Evolutionary conservation across 306 rosid species (phyloP).

Genomic region (Alnus glutinosa): DNA sequence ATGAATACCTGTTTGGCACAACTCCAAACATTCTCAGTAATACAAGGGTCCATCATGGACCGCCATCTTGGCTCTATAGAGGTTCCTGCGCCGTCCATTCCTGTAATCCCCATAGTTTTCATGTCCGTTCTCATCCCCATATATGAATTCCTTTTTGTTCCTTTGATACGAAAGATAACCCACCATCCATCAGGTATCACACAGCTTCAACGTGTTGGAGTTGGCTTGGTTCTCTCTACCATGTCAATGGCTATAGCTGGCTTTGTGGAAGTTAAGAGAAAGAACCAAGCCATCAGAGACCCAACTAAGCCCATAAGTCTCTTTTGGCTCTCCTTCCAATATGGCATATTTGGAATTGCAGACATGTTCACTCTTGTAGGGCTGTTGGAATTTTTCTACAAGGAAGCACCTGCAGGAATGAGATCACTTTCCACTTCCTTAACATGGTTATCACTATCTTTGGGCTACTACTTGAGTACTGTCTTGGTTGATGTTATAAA

Average conservation of each 20-base stretch:
- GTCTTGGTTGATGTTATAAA: conserved; percentile 62
- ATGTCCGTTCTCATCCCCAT: conserved; percentile 61
- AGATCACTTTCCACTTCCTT: conserved; percentile 77
- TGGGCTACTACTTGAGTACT: conserved; percentile 72
- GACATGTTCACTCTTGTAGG: conserved; percentile 92
- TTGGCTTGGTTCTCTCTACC: conserved; percentile 63
- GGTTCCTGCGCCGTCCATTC: conserved; percentile 78
- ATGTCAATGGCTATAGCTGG: conserved; percentile 80
- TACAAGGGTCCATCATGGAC: conserved; percentile 68
- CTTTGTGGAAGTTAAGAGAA: conserved; percentile 63
- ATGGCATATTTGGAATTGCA: conserved; percentile 75
- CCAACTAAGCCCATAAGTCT: conserved; percentile 45
- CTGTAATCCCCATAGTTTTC: conserved; percentile 69
- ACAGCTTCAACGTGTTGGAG: conserved; percentile 84
- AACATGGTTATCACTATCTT: conserved; percentile 62
- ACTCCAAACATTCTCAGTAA: conserved; percentile 61
- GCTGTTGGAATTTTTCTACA: conserved; percentile 71
- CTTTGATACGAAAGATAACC: conserved; percentile 71
- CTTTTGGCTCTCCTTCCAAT: conserved; percentile 80
- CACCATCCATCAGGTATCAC: conserved; percentile 74
- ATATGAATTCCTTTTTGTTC: conserved; percentile 71
- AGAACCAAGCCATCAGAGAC: conserved; percentile 33
- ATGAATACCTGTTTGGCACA: conserved; percentile 69
- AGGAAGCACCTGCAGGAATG: conserved; percentile 73
- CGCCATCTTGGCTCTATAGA: conserved; percentile 49